These are phyloP conservation scores for Colletotrichum plurivorum DNA, from an alignment of 2,329 filamentous ascomycete genomes.

Conservation along the genomic window DNA sequence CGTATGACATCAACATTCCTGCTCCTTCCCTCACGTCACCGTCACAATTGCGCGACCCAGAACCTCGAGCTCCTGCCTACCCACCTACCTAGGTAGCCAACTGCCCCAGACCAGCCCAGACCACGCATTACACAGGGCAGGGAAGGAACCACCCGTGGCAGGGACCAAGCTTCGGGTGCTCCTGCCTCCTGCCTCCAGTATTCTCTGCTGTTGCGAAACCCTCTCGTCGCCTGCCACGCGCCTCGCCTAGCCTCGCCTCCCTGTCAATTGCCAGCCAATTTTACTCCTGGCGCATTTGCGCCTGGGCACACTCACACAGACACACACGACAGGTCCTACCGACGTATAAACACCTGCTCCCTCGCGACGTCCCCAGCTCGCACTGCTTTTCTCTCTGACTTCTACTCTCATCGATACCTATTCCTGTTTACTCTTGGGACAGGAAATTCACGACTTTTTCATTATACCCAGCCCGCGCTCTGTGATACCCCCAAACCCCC, in stretches of 20 bases:
- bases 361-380: neutral
- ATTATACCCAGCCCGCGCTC: slow-evolving; percentile 35
- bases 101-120: slow-evolving; percentile 2
- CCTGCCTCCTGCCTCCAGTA: slow-evolving; percentile 16
- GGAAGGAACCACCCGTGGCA: slow-evolving; percentile 12
- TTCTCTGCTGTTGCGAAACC: slow-evolving; percentile 10
- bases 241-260: slow-evolving; percentile 23
- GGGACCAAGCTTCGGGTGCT: slow-evolving; percentile 31
- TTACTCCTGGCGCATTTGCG: slow-evolving; percentile 33
- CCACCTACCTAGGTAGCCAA: too few species aligned
- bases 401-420: slow-evolving; percentile 32
- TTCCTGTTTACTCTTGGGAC: slow-evolving; percentile 28
- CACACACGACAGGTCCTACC: neutral
- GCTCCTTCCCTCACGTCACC: slow-evolving; percentile 35
- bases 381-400: neutral
- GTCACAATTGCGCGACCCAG: slow-evolving; percentile 28
- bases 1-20: slow-evolving; percentile 36
- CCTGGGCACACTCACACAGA: neutral
- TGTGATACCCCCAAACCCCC: slow-evolving; percentile 36
- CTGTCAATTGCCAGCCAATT: slow-evolving; percentile 21
- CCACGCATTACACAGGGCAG: neutral
- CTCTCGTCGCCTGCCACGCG: slow-evolving; percentile 20
- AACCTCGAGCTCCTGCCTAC: slow-evolving; percentile 5
- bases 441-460: slow-evolving; percentile 33
- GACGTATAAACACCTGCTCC: slow-evolving; percentile 36